These are phyloP conservation scores for Wickerhamomyces silvicola DNA, from an alignment of 805 yeast genomes.

Conservation along the genomic window DNA sequence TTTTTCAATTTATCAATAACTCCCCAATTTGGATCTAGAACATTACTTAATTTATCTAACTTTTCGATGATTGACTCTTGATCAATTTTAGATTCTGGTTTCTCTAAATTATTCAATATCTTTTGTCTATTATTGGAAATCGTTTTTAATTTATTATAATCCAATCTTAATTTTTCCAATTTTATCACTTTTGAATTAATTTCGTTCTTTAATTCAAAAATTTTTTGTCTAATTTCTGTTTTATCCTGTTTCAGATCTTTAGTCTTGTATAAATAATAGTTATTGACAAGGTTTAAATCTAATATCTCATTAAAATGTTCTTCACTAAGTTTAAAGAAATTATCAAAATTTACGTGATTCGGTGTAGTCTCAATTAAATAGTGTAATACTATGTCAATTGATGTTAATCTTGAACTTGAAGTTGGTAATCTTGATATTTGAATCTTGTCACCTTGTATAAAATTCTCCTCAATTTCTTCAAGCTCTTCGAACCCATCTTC, in stretches of 20 bases:
- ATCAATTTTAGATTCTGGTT: neutral
- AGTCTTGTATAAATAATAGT: slow-evolving; percentile 25
- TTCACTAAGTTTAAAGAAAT: slow-evolving; percentile 19
- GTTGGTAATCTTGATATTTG: slow-evolving; percentile 20
- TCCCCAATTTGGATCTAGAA: slow-evolving; percentile 22
- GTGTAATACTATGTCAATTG: slow-evolving; percentile 15
- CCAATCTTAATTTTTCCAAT: slow-evolving; percentile 20
- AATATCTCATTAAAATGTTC: slow-evolving; percentile 26
- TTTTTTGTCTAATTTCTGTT: slow-evolving; percentile 22
- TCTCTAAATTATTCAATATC: slow-evolving; percentile 1
- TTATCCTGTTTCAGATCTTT: slow-evolving; percentile 24
- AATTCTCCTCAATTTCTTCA: slow-evolving; percentile 1
- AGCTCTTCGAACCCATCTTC: slow-evolving; percentile 2
- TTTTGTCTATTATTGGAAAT: slow-evolving; percentile 10
- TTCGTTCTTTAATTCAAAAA: slow-evolving; percentile 25
- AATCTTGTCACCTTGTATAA: slow-evolving; percentile 14
- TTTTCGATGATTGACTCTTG: slow-evolving; percentile 12
- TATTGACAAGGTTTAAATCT: slow-evolving; percentile 30
- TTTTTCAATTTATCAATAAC: slow-evolving; percentile 11
- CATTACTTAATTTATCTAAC: slow-evolving; percentile 22
- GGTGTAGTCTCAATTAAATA: slow-evolving; percentile 6
- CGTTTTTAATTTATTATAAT: slow-evolving; percentile 18
- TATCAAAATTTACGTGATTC: slow-evolving; percentile 5
- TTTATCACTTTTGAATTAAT: slow-evolving; percentile 18
- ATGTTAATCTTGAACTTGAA: slow-evolving; percentile 13